Evolutionary conservation across 225 moss, liverwort and hornwort genomes (phyloP).

Genomic region (Pseudoscleropodium purum): DNA sequence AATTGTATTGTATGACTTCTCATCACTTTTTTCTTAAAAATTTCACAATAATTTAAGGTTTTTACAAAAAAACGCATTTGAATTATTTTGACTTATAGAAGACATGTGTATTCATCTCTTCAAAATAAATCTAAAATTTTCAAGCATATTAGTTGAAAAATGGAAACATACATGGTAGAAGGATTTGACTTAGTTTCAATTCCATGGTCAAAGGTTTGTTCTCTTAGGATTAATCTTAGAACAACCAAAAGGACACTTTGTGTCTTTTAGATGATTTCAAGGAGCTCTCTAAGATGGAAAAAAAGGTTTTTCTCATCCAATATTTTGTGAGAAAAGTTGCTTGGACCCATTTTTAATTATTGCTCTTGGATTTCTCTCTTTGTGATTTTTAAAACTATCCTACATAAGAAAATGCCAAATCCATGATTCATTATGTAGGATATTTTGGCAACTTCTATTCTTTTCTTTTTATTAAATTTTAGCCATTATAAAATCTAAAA

Average conservation of each 20-base stretch:
- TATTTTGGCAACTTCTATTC: background rate
- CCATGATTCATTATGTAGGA: background rate
- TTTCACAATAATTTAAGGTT: background rate
- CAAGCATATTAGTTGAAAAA: background rate
- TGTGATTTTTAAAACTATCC: background rate
- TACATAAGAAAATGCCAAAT: background rate
- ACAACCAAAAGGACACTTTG: background rate
- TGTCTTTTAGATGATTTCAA: background rate
- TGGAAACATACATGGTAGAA: background rate
- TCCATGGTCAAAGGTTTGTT: background rate
- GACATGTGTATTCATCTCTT: background rate
- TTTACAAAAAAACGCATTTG: background rate
- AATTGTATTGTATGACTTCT: background rate
- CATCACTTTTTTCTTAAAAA: background rate
- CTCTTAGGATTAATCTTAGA: background rate
- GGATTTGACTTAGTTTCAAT: background rate
- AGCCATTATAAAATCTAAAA: accelerated
- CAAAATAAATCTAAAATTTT: no score
- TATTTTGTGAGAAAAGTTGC: accelerated
- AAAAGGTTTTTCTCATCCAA: background rate
- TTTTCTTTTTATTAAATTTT: background rate
- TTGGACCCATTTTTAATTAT: background rate
- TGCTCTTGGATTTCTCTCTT: accelerated
- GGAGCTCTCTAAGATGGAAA: background rate
- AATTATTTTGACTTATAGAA: background rate